Evolutionary conservation across 2,329 filamentous ascomycete species (phyloP), one percentile per base, ranked within the genome.

Genomic region (Diplodia corticola): DNA sequence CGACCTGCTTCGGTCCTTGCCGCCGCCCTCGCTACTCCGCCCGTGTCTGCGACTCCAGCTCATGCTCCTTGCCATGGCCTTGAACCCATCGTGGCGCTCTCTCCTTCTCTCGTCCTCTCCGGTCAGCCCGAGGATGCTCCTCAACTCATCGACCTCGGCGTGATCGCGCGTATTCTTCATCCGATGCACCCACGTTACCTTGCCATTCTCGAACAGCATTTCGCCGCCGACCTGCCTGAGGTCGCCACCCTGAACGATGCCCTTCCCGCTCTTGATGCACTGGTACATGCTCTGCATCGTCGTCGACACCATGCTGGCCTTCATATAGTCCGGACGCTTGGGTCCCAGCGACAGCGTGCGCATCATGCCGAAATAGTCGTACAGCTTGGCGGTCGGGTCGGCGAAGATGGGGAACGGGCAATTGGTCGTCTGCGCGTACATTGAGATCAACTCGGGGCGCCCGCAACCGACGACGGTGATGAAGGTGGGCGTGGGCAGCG

Each of bases 161-260:
- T 96, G 92, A 70, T 93, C 91, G 57, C 91, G 81, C 13, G 91
- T 94, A 66, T 86, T 91, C 73, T 83, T 83, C 91, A 96, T 96
- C 30, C 91, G 84, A 78, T 94, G 91, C 71, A 89, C 93, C 91
- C 92, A 96, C 1, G 86, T 88, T 30, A 91, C 84, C 64, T 80
- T 80, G 78, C 90, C 90, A 72, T 85, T 81, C 72, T 91, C 88
- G 69, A 92, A 92, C n/a, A 93, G 75, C 68, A 93, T 91, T 78
- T 93, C 91, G 12, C 91, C 91, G 26, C 91, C 90, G 2, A 91
- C 88, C 78, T 92, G 89, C 63, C 84, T 81, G 73, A 85, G 82
- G 73, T 91, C 85, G 3, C 91, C 90, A 22, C 85, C 86, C 74
- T 88, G 88, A 67, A 86, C 79, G 5, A 84, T 86, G 57, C 89